phyloP scores from a whole-genome alignment of 1,284 basidiomycete species.

The Farysia itapuensis region DNA sequence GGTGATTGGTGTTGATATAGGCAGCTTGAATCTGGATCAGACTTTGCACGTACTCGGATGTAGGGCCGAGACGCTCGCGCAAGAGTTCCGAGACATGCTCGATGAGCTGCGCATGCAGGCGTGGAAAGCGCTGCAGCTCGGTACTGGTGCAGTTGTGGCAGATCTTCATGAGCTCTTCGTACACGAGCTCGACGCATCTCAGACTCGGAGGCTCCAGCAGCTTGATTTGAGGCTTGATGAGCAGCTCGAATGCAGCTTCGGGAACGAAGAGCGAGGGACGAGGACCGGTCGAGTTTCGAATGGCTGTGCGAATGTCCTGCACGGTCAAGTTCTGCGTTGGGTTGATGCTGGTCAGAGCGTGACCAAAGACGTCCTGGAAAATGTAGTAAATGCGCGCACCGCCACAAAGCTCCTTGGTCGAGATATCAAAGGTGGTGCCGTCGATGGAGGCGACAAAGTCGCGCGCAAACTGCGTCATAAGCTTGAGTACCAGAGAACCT shows the following conservation, averaged over 20 bases:
- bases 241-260: slow-evolving; percentile 92
- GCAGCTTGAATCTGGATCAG: slow-evolving; percentile 96
- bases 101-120: slow-evolving; percentile 87
- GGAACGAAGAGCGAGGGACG: slow-evolving; percentile 94
- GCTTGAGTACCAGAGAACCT: slow-evolving; percentile 65
- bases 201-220: slow-evolving; percentile 88
- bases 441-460: slow-evolving; percentile 98
- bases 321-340: slow-evolving; percentile 86
- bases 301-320: slow-evolving; percentile 95
- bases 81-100: slow-evolving; percentile 97
- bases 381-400: slow-evolving; percentile 99
- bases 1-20: slow-evolving; percentile 98
- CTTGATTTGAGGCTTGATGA: slow-evolving; percentile 99
- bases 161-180: slow-evolving; percentile 98
- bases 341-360: slow-evolving; percentile 85
- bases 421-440: slow-evolving; percentile 94
- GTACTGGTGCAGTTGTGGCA: slow-evolving; percentile 95
- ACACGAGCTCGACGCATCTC: slow-evolving; percentile 95
- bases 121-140: slow-evolving; percentile 94
- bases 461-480: slow-evolving; percentile 98
- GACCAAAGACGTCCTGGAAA: slow-evolving; percentile 97
- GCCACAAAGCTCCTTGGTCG: slow-evolving; percentile 96
- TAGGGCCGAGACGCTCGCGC: slow-evolving; percentile 90
- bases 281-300: slow-evolving; percentile 96
- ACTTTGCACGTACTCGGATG: slow-evolving; percentile 92